Conservation (phyloP, 1,139 yeast species). For the Nakaseomyces sp. region DNA sequence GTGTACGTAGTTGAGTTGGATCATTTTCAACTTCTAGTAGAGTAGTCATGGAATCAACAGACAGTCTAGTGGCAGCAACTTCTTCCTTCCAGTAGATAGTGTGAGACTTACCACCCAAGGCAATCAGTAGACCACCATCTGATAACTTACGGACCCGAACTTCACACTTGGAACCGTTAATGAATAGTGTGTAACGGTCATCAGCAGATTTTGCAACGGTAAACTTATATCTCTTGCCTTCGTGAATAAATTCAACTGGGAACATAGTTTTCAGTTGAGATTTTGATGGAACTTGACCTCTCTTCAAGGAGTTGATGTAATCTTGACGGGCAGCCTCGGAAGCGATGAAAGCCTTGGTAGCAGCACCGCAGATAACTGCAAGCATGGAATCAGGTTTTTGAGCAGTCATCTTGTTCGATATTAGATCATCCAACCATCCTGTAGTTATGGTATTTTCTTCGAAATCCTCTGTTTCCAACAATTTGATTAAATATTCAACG, state of each 20-base stretch:
- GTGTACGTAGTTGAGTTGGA: slow-evolving; percentile 96
- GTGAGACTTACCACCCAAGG: slow-evolving; percentile 88
- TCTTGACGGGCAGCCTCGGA: slow-evolving; percentile 63
- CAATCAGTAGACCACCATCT: slow-evolving; percentile 87
- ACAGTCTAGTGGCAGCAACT: slow-evolving; percentile 89
- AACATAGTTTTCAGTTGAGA: slow-evolving; percentile 73
- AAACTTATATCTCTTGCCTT: slow-evolving; percentile 84
- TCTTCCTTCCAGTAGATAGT: slow-evolving; percentile 97
- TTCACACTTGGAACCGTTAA: slow-evolving; percentile 85
- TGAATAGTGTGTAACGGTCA: slow-evolving; percentile 77
- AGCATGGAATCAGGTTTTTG: slow-evolving; percentile 88
- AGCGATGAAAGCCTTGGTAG: slow-evolving; percentile 80
- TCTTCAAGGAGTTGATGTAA: slow-evolving; percentile 67
- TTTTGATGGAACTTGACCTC: slow-evolving; percentile 90
- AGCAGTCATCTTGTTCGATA: slow-evolving; percentile 84
- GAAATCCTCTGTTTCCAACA: slow-evolving; percentile 91
- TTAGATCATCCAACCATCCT: slow-evolving; percentile 97
- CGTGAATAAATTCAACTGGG: slow-evolving; percentile 92
- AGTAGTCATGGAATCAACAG: slow-evolving; percentile 93
- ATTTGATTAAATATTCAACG: slow-evolving; percentile 88
- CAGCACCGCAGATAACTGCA: slow-evolving; percentile 97
- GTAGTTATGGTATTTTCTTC: slow-evolving; percentile 95
- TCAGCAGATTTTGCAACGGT: slow-evolving; percentile 89
- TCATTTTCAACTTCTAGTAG: slow-evolving; percentile 89
- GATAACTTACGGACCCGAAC: slow-evolving; percentile 80